Evolutionary conservation across 2,329 filamentous ascomycete genomes (phyloP).

Genomic region (Stagonosporopsis rhizophila): DNA sequence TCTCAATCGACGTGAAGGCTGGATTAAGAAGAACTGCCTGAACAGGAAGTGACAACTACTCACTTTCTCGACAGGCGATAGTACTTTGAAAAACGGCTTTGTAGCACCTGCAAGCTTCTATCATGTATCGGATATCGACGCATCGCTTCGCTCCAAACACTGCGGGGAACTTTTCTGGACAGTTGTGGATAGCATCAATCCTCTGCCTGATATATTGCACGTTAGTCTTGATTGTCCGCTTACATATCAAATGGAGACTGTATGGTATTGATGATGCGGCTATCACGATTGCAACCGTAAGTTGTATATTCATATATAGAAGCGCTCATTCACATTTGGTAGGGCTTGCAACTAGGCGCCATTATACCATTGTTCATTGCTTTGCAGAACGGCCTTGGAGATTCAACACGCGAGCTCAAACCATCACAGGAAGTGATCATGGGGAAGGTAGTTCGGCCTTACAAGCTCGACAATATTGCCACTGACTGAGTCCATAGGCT

Average conservation of each 20-base stretch:
- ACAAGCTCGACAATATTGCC: too few relatives aligned
- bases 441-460: neutral
- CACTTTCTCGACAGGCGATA: neutral
- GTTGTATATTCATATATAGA: neutral
- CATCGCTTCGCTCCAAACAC: neutral
- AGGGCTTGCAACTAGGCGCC: neutral
- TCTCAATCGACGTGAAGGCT: too few relatives aligned
- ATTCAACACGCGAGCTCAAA: neutral
- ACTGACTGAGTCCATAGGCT: neutral
- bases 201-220: neutral
- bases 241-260: neutral
- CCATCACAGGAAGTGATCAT: neutral
- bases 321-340: neutral
- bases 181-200: neutral
- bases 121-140: neutral
- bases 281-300: neutral
- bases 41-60: neutral
- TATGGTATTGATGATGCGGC: neutral
- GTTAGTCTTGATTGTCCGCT: neutral
- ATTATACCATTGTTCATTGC: neutral
- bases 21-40: neutral
- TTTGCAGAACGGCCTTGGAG: neutral
- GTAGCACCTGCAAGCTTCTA: neutral
- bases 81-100: neutral
- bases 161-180: neutral